These are phyloP conservation scores for Diaporthe amygdali DNA, from an alignment of 2,329 filamentous ascomycete species.

Conservation along the genomic window DNA sequence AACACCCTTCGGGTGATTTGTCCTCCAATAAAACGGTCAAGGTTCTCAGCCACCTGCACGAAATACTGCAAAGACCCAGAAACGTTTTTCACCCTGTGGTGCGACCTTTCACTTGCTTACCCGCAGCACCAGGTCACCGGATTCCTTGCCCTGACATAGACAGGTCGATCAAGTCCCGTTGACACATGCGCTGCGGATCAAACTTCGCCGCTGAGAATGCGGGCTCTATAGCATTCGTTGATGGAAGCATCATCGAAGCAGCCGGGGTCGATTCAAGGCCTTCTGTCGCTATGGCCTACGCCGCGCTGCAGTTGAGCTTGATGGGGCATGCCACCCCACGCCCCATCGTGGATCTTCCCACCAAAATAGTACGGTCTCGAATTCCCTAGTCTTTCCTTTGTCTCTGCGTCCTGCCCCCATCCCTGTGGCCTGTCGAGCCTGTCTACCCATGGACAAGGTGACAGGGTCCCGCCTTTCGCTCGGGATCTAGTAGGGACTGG, in stretches of 20 bases:
- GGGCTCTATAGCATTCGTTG: background rate
- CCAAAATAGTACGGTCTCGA: conserved; percentile 15
- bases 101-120: background rate
- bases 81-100: conserved; percentile 11
- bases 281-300: background rate
- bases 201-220: background rate
- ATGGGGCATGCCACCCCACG: background rate
- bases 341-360: background rate
- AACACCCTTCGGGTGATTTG: conserved; percentile 9
- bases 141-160: conserved; percentile 13
- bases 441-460: background rate
- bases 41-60: conserved; percentile 12
- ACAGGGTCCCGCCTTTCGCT: background rate
- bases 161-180: background rate
- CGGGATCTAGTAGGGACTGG: background rate
- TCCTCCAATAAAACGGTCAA: conserved; percentile 10
- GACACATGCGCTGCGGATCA: background rate
- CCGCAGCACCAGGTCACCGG: conserved; percentile 23
- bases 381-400: conserved; percentile 18
- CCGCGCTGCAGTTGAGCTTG: background rate
- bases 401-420: conserved; percentile 11
- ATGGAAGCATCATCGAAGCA: background rate
- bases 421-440: conserved; percentile 18
- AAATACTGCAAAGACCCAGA: background rate
- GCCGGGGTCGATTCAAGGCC: background rate